phyloP scores from a whole-genome alignment of 805 yeast genomes.

The Danielia oregonensis region DNA sequence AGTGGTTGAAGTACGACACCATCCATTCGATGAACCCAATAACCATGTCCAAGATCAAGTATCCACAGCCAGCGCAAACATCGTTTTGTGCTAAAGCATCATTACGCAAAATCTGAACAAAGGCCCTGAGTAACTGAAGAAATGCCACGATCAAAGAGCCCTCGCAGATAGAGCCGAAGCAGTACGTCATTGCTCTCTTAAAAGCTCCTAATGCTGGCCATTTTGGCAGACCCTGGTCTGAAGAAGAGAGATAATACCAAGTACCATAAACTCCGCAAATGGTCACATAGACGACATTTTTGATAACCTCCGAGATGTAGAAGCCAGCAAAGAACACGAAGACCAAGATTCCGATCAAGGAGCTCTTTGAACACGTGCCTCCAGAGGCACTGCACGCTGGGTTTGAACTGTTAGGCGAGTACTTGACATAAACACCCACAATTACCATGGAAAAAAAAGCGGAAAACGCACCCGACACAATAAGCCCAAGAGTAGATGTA shows the following conservation, averaged over 20 bases:
- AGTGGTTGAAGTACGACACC: constrained; percentile 82
- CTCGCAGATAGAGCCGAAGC: constrained; percentile 87
- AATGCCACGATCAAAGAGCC: constrained; percentile 74
- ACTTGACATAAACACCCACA: constrained; percentile 75
- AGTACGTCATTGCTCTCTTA: constrained; percentile 74
- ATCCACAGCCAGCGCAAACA: constrained; percentile 48
- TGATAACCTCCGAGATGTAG: constrained; percentile 76
- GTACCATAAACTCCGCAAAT: constrained; percentile 84
- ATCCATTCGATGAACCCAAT: constrained; percentile 72
- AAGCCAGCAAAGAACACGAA: constrained; percentile 80
- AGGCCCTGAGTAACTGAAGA: constrained; percentile 61
- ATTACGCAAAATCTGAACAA: constrained; percentile 49
- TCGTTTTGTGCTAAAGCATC: constrained; percentile 51
- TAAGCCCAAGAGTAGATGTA: constrained; percentile 57
- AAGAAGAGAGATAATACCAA: constrained; percentile 79
- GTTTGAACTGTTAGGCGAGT: constrained; percentile 52
- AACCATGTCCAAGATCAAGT: constrained; percentile 54
- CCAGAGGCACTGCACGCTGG: constrained; percentile 55
- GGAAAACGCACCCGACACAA: constrained; percentile 59
- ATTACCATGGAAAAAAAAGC: constrained; percentile 63
- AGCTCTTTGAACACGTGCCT: constrained; percentile 50
- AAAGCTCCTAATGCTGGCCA: constrained; percentile 81
- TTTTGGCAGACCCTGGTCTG: constrained; percentile 75
- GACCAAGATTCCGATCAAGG: constrained; percentile 65
- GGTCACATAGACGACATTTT: constrained; percentile 75